Evolutionary conservation across 306 rosid species (phyloP), one percentile per base, ranked within the genome.

Genomic region (Nissolia schottii): DNA sequence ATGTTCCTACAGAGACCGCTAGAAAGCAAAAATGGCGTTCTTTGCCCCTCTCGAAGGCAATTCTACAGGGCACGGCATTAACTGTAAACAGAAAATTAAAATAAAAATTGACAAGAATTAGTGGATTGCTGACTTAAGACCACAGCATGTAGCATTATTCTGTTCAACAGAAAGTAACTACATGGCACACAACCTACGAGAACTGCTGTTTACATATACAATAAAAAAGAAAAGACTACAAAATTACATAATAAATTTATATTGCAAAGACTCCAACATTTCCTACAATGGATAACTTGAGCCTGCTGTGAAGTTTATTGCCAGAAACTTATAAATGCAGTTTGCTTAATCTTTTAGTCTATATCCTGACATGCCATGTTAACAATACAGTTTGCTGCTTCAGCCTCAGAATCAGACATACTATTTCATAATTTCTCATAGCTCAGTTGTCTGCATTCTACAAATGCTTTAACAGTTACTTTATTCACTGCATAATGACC

Each of bases 31-130:
- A 81, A 58, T 86, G 90, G 15, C 87, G 87, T 46, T 91, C 97
- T 78, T 83, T 94, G 49, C 98, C 97, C 79, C 90, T 86, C 89
- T 89, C 97, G 41, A 94, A 94, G 10, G 97, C 89, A 77, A 94
- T 89, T 84, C 95, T 87, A 79, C 98, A 94, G 76, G 95, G 90
- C 76, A 94, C 79, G 0, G 96, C 91, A 71, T 87, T 85, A 74
- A 65, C 98, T 94, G 85, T 85, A 77, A 64, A 76, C 20, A 63
- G 46, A 63, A 87, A 75, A 80, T 15, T n/a, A n/a, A 63, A 48
- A 53, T 48, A 22, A 51, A 79, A 24, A 69, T 84, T 54, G 55
- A 27, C 35, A 67, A 51, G 8, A 63, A 64, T 27, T 40, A 64
- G 23, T 29, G 1, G 8, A 66, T 14, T 55, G 34, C 53, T 19